Evolutionary conservation across 345 rosid genomes (phyloP), one percentile per base, ranked within the genome.

Genomic region (Clarkia xantiana): DNA sequence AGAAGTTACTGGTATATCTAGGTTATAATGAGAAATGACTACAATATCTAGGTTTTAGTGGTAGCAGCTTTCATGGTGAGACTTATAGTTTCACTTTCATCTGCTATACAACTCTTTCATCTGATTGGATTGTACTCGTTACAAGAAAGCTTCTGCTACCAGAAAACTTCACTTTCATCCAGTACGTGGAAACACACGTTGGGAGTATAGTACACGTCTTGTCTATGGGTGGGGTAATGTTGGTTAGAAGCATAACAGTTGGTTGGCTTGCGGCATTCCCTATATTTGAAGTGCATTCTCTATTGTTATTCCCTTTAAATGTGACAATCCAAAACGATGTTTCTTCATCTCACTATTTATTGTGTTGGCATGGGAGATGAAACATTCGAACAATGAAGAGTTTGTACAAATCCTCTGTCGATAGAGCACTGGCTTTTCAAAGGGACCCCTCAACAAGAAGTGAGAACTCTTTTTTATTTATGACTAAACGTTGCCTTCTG

Each of bases 251-350:
- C 97, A 86, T 70, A 14, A 79, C 97, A 12, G 97, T 95, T 13
- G 95, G 97, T 51, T 90, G 97, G 97, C 82, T 75, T 58, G 97
- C 97, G 17, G 97, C 81, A 59, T 79, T 90, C 68, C 97, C 97
- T 54, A 78, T 90, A 53, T 90, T 90, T 57, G 97, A 90, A 77
- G n/a, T n/a, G n/a, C n/a, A n/a, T n/a, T n/a, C 97, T 95, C 55
- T 95, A 90, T 52, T 90, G 97, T 52, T 25, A 14, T 67, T n/a
- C n/a, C 64, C 40, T 39, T 52, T 62, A 43, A 4, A 25, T 45
- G 54, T 49, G 38, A 19, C 19, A 48, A 53, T 42, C n/a, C n/a
- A n/a, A n/a, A n/a, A n/a, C n/a, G n/a, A n/a, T n/a, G n/a, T n/a
- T n/a, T n/a, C n/a, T n/a, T n/a, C n/a, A n/a, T n/a, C n/a, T n/a